Evolutionary conservation across 345 rosid species (phyloP).

Genomic region (Conringia planisiliqua): DNA sequence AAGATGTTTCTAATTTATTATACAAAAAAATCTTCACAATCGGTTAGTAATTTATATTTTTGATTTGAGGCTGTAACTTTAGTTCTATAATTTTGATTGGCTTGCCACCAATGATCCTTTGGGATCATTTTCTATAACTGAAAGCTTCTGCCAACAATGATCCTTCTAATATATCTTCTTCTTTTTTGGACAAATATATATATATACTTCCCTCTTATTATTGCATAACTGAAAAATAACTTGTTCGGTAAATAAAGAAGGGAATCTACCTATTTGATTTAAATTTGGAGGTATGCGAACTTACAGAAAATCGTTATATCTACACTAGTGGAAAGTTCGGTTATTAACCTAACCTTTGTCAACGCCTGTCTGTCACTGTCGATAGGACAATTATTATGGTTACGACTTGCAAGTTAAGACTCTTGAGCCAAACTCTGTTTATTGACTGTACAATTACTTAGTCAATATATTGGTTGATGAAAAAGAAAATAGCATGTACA

Average conservation of each 20-base stretch:
- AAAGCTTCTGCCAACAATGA: neutral
- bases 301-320: neutral
- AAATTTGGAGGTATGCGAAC: no score
- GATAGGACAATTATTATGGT: neutral
- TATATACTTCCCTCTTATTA: no score
- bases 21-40: no score
- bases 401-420: neutral
- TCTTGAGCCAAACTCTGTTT: neutral
- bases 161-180: neutral
- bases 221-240: neutral
- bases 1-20: no score
- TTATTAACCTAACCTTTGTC: neutral
- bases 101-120: neutral
- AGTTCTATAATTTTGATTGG: neutral
- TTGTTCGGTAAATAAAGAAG: no score
- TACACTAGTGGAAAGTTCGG: neutral
- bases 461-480: neutral
- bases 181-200: no score
- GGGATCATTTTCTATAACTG: neutral
- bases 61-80: no score
- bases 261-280: neutral
- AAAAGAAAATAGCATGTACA: neutral
- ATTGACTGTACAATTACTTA: neutral
- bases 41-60: no score
- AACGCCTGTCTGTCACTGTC: neutral